phyloP scores from a whole-genome alignment of 2,329 filamentous ascomycete species.

The Trichoderma atroviride region DNA sequence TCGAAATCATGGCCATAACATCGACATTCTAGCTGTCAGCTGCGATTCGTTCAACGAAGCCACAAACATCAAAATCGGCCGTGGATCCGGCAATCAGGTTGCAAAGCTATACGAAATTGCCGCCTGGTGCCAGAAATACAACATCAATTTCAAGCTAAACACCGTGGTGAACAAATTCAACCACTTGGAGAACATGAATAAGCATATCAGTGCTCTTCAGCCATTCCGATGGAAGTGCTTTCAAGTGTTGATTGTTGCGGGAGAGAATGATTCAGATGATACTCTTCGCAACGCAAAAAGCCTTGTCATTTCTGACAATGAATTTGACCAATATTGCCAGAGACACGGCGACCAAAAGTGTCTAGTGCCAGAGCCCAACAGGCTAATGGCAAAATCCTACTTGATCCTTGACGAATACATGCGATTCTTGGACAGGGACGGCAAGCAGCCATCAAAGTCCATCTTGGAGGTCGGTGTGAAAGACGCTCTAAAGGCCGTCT shows the following conservation, averaged over 20 bases:
- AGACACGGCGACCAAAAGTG: not conserved
- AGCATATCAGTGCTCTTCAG: not conserved
- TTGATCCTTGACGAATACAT: constrained; percentile 10
- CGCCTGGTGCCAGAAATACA: not conserved
- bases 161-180: not conserved
- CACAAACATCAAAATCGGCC: not conserved
- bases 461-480: not conserved
- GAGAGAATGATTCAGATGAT: constrained; percentile 1
- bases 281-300: not conserved
- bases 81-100: not conserved
- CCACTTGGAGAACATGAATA: not conserved
- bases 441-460: not conserved
- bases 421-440: constrained; percentile 5
- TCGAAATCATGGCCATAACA: not conserved
- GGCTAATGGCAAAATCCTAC: constrained; percentile 3
- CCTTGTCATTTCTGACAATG: not conserved
- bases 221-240: constrained; percentile 14
- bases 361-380: not conserved
- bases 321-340: constrained; percentile 7
- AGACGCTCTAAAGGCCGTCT: not conserved
- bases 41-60: not conserved
- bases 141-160: constrained; percentile 11
- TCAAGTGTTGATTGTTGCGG: constrained; percentile 1
- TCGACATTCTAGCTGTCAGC: not conserved
- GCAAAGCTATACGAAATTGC: not conserved